Conservation (phyloP, 176 grass and related monocot genomes). For the Oryza meyeriana region DNA sequence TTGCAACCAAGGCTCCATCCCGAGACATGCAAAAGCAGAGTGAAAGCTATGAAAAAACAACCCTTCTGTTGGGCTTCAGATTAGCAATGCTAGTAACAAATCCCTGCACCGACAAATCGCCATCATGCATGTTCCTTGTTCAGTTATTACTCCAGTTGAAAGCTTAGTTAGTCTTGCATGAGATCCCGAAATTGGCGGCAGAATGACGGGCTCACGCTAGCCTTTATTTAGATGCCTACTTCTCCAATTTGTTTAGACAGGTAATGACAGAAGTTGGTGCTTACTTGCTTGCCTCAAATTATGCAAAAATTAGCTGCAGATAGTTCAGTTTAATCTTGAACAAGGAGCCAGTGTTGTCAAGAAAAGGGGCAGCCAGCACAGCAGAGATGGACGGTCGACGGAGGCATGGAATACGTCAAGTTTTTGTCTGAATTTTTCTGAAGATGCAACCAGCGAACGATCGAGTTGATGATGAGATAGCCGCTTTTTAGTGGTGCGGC, state of each 20-base stretch:
- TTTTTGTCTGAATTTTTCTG: not conserved
- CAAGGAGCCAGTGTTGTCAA: not conserved
- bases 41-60: not conserved
- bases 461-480: not conserved
- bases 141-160: not conserved
- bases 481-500: not conserved
- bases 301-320: not conserved
- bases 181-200: not conserved
- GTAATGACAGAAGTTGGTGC: not conserved
- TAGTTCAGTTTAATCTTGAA: not conserved
- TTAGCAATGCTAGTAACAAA: not conserved
- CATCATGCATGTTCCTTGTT: not conserved
- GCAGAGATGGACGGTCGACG: too few relatives aligned
- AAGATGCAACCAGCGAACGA: not conserved
- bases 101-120: not conserved
- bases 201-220: not conserved
- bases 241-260: not conserved
- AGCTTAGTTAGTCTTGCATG: not conserved
- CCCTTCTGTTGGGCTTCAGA: not conserved
- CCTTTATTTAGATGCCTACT: not conserved
- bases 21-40: not conserved
- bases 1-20: not conserved
- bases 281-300: not conserved
- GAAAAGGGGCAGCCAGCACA: not conserved
- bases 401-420: too few relatives aligned